A percentile compares a stretch with the other conserved stretches of the same genome.
phyloP scores from a whole-genome alignment of 2,329 filamentous ascomycete genomes.

The Cryphonectria japonica region DNA sequence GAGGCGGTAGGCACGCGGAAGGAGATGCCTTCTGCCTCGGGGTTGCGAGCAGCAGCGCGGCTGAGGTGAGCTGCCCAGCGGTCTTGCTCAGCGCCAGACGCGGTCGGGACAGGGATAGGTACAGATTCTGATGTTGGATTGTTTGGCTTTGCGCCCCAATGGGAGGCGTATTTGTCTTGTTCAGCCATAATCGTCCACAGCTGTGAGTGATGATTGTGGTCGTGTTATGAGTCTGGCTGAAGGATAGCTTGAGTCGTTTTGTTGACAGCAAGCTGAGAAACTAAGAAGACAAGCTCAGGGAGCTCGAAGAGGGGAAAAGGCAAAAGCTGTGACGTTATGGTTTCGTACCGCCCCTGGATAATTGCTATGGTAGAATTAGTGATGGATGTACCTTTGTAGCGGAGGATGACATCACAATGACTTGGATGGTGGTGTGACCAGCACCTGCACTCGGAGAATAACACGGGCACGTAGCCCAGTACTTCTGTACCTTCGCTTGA shows the following conservation, averaged over 20 bases:
- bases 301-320: background rate
- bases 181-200: constrained; percentile 32
- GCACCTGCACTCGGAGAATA: background rate
- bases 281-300: background rate
- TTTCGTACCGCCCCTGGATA: background rate
- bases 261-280: background rate
- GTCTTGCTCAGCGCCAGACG: constrained; percentile 32
- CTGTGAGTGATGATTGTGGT: background rate
- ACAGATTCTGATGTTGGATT: constrained; percentile 19
- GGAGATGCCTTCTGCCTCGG: constrained; percentile 14
- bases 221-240: background rate
- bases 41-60: constrained; percentile 24
- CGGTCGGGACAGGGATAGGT: constrained; percentile 12
- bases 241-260: background rate
- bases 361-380: background rate
- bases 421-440: constrained; percentile 1
- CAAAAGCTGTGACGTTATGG: constrained; percentile 24
- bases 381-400: constrained; percentile 1
- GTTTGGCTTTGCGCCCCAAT: constrained; percentile 26
- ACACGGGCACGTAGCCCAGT: too few relatives aligned
- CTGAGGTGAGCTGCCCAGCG: constrained; percentile 33
- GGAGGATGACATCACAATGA: constrained; percentile 29
- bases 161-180: constrained; percentile 30
- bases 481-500: background rate
- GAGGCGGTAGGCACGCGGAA: constrained; percentile 23